These are phyloP conservation scores for Lathyrus oleraceus DNA, from an alignment of 306 rosid genomes.

Conservation along the genomic window DNA sequence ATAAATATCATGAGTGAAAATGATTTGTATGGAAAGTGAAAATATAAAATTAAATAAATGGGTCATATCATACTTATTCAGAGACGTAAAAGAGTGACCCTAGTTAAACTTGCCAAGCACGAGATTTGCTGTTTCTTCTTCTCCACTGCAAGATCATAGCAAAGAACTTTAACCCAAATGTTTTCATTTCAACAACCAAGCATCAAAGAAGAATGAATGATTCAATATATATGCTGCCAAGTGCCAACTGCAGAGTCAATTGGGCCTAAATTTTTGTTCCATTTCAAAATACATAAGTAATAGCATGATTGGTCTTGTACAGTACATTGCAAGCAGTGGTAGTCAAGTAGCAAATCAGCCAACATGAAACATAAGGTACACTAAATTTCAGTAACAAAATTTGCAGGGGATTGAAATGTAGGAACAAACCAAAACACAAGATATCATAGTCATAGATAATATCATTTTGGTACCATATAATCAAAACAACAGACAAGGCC, in stretches of 20 bases:
- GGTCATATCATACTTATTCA: conserved; percentile 64
- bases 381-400: conserved; percentile 1
- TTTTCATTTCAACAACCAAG: conserved; percentile 28
- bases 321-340: conserved; percentile 7
- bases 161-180: conserved; percentile 20
- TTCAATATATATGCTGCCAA: not conserved
- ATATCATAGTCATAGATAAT: conserved; percentile 19
- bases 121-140: conserved; percentile 81
- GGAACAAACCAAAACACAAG: not conserved
- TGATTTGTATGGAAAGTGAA: not conserved
- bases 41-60: not conserved
- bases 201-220: conserved; percentile 8
- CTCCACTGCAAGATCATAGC: conserved; percentile 65
- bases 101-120: conserved; percentile 92
- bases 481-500: conserved; percentile 93
- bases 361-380: conserved; percentile 19
- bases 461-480: conserved; percentile 63
- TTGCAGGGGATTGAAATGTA: not conserved
- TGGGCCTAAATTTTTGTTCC: conserved; percentile 6
- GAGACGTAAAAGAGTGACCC: conserved; percentile 91
- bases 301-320: conserved; percentile 7
- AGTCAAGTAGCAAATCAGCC: conserved; percentile 13
- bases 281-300: conserved; percentile 26
- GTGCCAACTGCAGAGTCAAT: conserved; percentile 23
- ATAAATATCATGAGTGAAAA: conserved; percentile 10